These are phyloP conservation scores for Leccinum pseudoinsigne DNA, from an alignment of 1,284 basidiomycete genomes.

Conservation along the genomic window DNA sequence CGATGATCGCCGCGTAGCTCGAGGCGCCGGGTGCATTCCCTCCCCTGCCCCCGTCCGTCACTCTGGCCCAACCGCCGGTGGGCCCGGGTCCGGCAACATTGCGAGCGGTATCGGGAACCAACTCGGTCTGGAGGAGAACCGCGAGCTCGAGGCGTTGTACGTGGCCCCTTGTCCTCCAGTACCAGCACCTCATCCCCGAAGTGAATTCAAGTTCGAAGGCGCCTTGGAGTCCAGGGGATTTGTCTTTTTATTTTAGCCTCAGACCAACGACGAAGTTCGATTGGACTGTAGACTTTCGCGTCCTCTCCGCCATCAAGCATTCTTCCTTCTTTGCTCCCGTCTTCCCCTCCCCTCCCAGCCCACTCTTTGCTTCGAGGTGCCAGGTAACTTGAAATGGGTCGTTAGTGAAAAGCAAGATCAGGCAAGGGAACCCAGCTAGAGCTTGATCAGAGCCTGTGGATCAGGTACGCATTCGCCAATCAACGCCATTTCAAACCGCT, in stretches of 20 bases:
- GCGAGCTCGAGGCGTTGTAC: slow-evolving; percentile 20
- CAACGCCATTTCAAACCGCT: too few relatives aligned
- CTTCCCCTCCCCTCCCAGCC: slow-evolving; percentile 46
- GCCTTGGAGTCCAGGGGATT: too few relatives aligned
- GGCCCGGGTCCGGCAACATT: background rate
- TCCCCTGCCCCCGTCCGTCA: too few relatives aligned
- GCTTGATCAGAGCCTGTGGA: slow-evolving; percentile 47
- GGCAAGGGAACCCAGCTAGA: slow-evolving; percentile 47
- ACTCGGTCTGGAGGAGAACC: slow-evolving; percentile 30
- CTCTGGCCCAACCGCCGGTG: background rate
- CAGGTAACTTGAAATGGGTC: slow-evolving; percentile 47
- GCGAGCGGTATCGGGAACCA: slow-evolving; percentile 17
- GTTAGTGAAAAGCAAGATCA: slow-evolving; percentile 51
- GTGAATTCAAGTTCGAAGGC: too few relatives aligned
- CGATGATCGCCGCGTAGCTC: slow-evolving; percentile 18
- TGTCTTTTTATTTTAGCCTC: slow-evolving; percentile 23
- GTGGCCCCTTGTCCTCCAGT: background rate
- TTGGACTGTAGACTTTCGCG: slow-evolving; percentile 63
- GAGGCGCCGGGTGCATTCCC: slow-evolving; percentile 15
- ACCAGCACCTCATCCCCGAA: background rate
- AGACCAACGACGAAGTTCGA: too few relatives aligned
- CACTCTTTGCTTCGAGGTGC: slow-evolving; percentile 48
- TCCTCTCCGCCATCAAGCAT: slow-evolving; percentile 83
- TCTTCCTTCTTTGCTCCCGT: slow-evolving; percentile 64
- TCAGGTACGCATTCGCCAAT: slow-evolving; percentile 31